Evolutionary conservation across 148 eudicot species (phyloP).

Genomic region (Camellia japonica): DNA sequence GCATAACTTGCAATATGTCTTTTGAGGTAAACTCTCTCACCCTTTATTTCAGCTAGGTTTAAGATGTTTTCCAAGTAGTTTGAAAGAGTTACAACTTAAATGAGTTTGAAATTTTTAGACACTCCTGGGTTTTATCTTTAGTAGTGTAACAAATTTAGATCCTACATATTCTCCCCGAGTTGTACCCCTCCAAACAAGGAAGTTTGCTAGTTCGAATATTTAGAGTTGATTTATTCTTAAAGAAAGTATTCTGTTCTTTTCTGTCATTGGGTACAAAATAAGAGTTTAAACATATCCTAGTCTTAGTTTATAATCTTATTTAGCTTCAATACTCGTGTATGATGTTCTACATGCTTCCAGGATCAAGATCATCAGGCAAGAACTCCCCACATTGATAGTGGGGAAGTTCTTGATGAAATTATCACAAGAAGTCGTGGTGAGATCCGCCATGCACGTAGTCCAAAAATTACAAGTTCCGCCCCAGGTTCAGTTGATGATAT

Average conservation of each 20-base stretch:
- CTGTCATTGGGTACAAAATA: neutral
- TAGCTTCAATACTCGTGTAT: too few species aligned
- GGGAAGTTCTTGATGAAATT: conserved; percentile 68
- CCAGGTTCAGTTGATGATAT: conserved; percentile 37
- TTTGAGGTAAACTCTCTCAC: conserved; percentile 55
- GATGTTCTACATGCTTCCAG: conserved; percentile 32
- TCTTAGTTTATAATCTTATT: neutral
- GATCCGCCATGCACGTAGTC: conserved; percentile 58
- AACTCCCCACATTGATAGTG: conserved; percentile 39
- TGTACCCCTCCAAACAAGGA: neutral
- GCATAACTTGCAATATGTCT: conserved; percentile 57
- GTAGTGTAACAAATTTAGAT: neutral
- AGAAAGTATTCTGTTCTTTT: neutral
- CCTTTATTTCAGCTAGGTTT: conserved; percentile 6
- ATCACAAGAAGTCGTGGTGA: conserved; percentile 89
- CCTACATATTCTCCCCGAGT: neutral
- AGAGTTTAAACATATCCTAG: neutral
- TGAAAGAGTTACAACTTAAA: neutral
- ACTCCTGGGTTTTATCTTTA: neutral
- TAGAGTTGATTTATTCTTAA: neutral
- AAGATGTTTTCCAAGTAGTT: neutral
- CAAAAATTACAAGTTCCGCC: conserved; percentile 58
- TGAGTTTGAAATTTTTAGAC: neutral
- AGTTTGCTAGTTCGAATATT: too few species aligned
- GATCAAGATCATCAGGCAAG: conserved; percentile 40